Evolutionary conservation across 495 filamentous ascomycete species (phyloP), one percentile per base, ranked within the genome.

Genomic region (Talaromyces nanjingensis): DNA sequence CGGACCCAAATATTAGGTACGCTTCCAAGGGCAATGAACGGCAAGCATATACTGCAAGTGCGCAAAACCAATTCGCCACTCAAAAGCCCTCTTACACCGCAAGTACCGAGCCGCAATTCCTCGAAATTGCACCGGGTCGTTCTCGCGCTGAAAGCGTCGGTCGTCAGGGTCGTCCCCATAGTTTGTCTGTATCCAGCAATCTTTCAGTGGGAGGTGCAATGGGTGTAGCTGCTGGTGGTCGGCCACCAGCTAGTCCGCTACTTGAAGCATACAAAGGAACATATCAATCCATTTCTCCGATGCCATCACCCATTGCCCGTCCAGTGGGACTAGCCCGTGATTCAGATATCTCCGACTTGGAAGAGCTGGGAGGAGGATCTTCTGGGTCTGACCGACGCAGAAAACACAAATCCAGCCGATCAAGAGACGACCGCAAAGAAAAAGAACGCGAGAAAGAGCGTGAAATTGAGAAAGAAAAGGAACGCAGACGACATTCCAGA

Each of bases 231-330:
- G 66, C 64, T 11, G 69, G 69, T 4, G 78, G 76, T 54, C 73
- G 74, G 47, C 83, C 89, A 9, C 90, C 91, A 2, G 84, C 87
- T 8, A 94, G 90, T 63, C 94, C 94, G 0, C 79, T 97, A 18
- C 83, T 97, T 12, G 94, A 97, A 74, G 89, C 94, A 1, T 98
- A 98, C 75, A 87, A 87, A 64, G 94, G 94, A 6, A 96, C 92
- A 1, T 98, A 96, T 70, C 94, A 98, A 74, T 90, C 89, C 59
- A 91, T 97, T 67, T 96, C 93, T 1, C 93, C 94, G 2, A 94
- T 96, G 91, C 93, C 93, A 0, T 92, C 90, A 1, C 90, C 93
- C 0, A 77, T 88, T 49, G 72, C 81, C 58, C 71, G 78, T 22
- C 74, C 79, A 0, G 72, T 81, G 57, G 71, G 79, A 25, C 72